These are phyloP conservation scores for Dalbergia cochinchinensis DNA, from an alignment of 306 rosid genomes.

Conservation along the genomic window DNA sequence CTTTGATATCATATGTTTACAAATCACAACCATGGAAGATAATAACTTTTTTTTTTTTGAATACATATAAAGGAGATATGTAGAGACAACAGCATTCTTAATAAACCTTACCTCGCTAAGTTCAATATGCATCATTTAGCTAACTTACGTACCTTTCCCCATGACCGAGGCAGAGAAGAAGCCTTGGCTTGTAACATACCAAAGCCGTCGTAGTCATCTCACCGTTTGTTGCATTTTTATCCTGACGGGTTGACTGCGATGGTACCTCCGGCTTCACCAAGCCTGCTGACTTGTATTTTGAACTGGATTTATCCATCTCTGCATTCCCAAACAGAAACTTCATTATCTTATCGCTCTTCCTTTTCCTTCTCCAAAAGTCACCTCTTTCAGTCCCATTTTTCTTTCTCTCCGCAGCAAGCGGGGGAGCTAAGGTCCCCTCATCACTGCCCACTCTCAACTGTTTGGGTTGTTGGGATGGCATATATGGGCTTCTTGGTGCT, in stretches of 20 bases:
- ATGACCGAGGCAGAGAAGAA: conserved; percentile 56
- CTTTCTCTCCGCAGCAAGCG: conserved; percentile 28
- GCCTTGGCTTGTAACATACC: conserved; percentile 39
- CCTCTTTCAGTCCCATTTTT: conserved; percentile 32
- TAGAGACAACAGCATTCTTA: not conserved
- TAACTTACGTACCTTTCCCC: conserved; percentile 17
- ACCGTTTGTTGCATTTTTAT: conserved; percentile 31
- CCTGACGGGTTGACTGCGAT: not conserved
- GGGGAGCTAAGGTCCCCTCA: not conserved
- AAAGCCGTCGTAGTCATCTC: conserved; percentile 39
- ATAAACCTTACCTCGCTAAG: not conserved
- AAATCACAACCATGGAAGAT: not conserved
- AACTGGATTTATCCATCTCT: conserved; percentile 18
- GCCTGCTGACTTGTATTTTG: conserved; percentile 23
- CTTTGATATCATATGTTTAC: not conserved
- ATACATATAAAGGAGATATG: not conserved
- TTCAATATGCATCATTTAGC: not conserved
- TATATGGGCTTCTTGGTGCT: conserved; percentile 26
- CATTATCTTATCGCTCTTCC: conserved; percentile 46
- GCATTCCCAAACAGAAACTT: conserved; percentile 40
- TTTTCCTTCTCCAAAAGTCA: conserved; percentile 25
- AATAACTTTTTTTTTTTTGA: not conserved
- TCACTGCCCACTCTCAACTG: conserved; percentile 47
- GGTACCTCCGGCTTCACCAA: conserved; percentile 34
- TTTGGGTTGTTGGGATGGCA: conserved; percentile 59